phyloP scores from a whole-genome alignment of 345 rosid genomes.

The Jatropha curcas region DNA sequence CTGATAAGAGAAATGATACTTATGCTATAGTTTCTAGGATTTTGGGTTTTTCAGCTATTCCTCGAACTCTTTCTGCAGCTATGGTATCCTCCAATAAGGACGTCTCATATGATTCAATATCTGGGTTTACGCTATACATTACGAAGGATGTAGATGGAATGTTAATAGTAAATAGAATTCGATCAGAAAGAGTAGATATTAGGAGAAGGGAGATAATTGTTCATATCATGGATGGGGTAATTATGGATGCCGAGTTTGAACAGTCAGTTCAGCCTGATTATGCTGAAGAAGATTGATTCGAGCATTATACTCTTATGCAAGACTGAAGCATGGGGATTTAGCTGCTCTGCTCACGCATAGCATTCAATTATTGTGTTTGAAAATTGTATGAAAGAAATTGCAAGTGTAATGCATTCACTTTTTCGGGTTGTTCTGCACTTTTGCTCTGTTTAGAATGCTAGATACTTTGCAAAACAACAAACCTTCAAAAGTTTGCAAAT shows the following conservation, averaged over 20 bases:
- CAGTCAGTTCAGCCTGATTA: conserved; percentile 59
- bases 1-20: conserved; percentile 39
- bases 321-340: not conserved
- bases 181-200: conserved; percentile 50
- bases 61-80: conserved; percentile 43
- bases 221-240: conserved; percentile 70
- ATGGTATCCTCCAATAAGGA: conserved; percentile 30
- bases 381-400: too few relatives aligned
- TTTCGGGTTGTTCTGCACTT: too few relatives aligned
- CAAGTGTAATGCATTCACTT: too few relatives aligned
- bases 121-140: conserved; percentile 53
- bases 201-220: conserved; percentile 49
- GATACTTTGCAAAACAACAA: too few relatives aligned
- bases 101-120: conserved; percentile 61
- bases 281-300: conserved; percentile 20
- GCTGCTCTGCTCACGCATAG: not conserved
- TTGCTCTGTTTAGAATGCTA: too few relatives aligned
- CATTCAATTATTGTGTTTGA: too few relatives aligned
- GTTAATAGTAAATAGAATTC: conserved; percentile 59
- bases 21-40: conserved; percentile 64
- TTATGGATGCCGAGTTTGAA: conserved; percentile 84
- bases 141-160: conserved; percentile 44
- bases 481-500: not conserved
- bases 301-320: not conserved
- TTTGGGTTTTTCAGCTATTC: conserved; percentile 69